phyloP scores from a whole-genome alignment of 805 yeast genomes.

The Blastobotrys terrestris region DNA sequence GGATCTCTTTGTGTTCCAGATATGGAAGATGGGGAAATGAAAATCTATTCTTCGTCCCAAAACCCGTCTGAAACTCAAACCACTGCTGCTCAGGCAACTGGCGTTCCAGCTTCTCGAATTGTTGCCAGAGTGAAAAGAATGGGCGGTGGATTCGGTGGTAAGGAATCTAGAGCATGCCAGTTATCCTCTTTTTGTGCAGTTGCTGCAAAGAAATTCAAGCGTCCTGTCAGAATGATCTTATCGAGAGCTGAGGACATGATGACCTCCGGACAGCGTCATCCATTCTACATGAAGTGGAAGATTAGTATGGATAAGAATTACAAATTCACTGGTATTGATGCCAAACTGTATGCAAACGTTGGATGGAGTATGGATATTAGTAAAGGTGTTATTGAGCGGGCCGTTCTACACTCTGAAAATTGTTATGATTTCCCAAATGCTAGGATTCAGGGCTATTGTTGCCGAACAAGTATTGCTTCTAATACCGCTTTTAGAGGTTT shows the following conservation, averaged over 20 bases:
- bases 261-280: conserved; percentile 43
- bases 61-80: conserved; percentile 42
- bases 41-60: conserved; percentile 39
- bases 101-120: conserved; percentile 38
- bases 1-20: conserved; percentile 40
- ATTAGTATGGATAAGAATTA: conserved; percentile 38
- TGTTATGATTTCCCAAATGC: conserved; percentile 41
- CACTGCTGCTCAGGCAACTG: conserved; percentile 38
- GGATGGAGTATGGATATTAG: conserved; percentile 46
- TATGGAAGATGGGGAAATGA: conserved; percentile 41
- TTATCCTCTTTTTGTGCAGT: conserved; percentile 36
- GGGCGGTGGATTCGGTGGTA: conserved; percentile 49
- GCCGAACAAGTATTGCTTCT: conserved; percentile 41
- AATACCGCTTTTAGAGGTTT: conserved; percentile 46
- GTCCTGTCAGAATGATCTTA: conserved; percentile 39
- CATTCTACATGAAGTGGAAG: conserved; percentile 39
- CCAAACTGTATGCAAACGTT: conserved; percentile 39
- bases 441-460: conserved; percentile 34
- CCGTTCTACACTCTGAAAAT: conserved; percentile 40
- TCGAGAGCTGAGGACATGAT: conserved; percentile 42
- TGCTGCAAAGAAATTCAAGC: conserved; percentile 38
- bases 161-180: conserved; percentile 39
- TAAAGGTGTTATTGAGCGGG: conserved; percentile 44
- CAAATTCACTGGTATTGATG: conserved; percentile 37
- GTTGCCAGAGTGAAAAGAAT: conserved; percentile 39